Conservation (phyloP, 2,329 filamentous ascomycete genomes). For the Nemania bipapillata region DNA sequence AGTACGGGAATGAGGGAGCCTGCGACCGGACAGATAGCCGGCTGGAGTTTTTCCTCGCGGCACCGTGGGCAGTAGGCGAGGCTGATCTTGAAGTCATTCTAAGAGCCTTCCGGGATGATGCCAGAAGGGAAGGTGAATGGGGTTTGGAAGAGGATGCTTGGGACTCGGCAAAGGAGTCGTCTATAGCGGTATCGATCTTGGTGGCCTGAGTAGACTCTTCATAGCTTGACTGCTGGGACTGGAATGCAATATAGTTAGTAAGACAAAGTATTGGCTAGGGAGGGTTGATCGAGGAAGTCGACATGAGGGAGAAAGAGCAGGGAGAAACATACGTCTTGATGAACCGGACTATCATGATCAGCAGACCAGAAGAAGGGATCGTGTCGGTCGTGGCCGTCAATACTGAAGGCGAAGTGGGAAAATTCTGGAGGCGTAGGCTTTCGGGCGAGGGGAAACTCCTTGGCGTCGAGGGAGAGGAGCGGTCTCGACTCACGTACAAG, state of each 20-base stretch:
- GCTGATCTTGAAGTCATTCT: constrained; percentile 50
- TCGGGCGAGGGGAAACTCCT: constrained; percentile 87
- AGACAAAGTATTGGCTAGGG: constrained; percentile 27
- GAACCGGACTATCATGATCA: constrained; percentile 38
- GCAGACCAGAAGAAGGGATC: constrained; percentile 58
- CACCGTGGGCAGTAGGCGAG: constrained; percentile 51
- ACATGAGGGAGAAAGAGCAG: constrained; percentile 14
- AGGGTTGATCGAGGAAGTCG: constrained; percentile 12
- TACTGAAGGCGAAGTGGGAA: constrained; percentile 78
- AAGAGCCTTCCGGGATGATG: constrained; percentile 50
- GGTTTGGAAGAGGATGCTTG: constrained; percentile 45
- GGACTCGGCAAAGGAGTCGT: constrained; percentile 49
- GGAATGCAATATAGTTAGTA: constrained; percentile 41
- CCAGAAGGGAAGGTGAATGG: constrained; percentile 42
- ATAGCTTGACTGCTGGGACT: constrained; percentile 44
- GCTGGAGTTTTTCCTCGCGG: constrained; percentile 49
- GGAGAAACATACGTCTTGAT: constrained; percentile 42
- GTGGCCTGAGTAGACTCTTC: constrained; percentile 45
- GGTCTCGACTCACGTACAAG: constrained; percentile 78
- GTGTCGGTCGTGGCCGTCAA: constrained; percentile 71
- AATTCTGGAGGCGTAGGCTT: constrained; percentile 84
- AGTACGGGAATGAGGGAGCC: constrained; percentile 46
- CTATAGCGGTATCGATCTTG: constrained; percentile 50
- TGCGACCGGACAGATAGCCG: constrained; percentile 47
- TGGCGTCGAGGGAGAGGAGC: constrained; percentile 79